phyloP scores from a whole-genome alignment of 2,329 filamentous ascomycete species.

The Xylaria sp. region DNA sequence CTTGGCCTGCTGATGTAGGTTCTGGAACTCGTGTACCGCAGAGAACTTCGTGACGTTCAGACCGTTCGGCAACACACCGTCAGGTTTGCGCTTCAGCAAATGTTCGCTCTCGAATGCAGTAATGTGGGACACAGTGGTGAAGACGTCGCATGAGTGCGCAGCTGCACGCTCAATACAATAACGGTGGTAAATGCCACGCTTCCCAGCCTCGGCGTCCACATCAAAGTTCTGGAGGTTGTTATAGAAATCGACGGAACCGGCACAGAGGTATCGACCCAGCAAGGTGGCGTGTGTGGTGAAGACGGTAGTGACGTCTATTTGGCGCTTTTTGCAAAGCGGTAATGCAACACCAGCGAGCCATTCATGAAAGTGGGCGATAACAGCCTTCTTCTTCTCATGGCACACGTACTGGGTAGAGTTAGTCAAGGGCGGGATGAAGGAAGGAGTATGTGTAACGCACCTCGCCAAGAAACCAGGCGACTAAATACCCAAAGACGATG shows the following conservation, averaged over 20 bases:
- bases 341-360: constrained; percentile 96
- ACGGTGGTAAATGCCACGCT: constrained; percentile 97
- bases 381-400: constrained; percentile 89
- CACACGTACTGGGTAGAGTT: constrained; percentile 77
- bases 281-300: constrained; percentile 98
- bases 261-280: constrained; percentile 94
- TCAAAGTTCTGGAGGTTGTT: constrained; percentile 98
- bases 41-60: constrained; percentile 99
- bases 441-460: constrained; percentile 59
- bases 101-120: constrained; percentile 99
- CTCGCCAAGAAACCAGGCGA: constrained; percentile 98
- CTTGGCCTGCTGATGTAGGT: constrained; percentile 94
- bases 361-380: constrained; percentile 98
- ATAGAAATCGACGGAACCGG: constrained; percentile 98
- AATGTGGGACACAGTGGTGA: constrained; percentile 98
- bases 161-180: constrained; percentile 98
- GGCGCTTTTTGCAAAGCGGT: constrained; percentile 89
- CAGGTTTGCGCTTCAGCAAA: constrained; percentile 94
- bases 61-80: constrained; percentile 95
- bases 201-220: constrained; percentile 94
- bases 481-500: constrained; percentile 95
- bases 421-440: constrained; percentile 27
- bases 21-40: constrained; percentile 98
- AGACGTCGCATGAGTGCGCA: constrained; percentile 92
- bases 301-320: constrained; percentile 96